phyloP scores from a whole-genome alignment of 2,329 filamentous ascomycete species.

The Aspergillus pseudoviridinutans region DNA sequence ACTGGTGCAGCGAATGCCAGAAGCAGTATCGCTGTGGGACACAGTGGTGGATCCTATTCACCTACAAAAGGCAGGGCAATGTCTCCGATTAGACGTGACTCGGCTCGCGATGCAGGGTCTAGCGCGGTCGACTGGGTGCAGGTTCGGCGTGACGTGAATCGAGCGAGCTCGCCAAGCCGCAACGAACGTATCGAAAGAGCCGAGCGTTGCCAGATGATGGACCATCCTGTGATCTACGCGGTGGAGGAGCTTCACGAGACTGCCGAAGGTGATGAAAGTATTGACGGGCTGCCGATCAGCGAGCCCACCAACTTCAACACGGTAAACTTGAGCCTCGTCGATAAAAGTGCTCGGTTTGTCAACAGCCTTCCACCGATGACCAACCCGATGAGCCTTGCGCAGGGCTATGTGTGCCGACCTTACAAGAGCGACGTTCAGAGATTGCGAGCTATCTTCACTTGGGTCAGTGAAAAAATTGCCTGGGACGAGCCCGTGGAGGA shows the following conservation, averaged over 20 bases:
- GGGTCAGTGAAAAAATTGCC: conserved; percentile 88
- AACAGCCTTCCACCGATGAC: conserved; percentile 76
- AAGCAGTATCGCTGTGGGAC: conserved; percentile 72
- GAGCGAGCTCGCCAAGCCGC: conserved; percentile 86
- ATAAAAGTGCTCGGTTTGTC: conserved; percentile 93
- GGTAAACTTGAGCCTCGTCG: conserved; percentile 79
- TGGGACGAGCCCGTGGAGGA: conserved; percentile 96
- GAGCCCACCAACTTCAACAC: conserved; percentile 76
- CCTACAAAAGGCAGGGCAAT: conserved; percentile 51
- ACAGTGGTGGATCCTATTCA: conserved; percentile 41
- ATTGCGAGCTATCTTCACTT: conserved; percentile 91
- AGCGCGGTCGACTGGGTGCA: conserved; percentile 86
- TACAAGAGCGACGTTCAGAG: conserved; percentile 93
- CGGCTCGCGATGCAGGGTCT: conserved; percentile 67
- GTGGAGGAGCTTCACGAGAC: conserved; percentile 83
- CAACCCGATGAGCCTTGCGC: conserved; percentile 76
- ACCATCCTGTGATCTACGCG: conserved; percentile 80
- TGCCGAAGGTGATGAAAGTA: conserved; percentile 84
- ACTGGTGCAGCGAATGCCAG: conserved; percentile 87
- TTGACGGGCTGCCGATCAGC: conserved; percentile 75
- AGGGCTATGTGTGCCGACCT: conserved; percentile 87
- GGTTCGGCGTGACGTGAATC: conserved; percentile 89
- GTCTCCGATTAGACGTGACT: conserved; percentile 43
- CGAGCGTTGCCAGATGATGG: conserved; percentile 92
- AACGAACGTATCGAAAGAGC: conserved; percentile 81